Evolutionary conservation across 2,329 filamentous ascomycete genomes (phyloP).

Genomic region (Colletotrichum destructivum): DNA sequence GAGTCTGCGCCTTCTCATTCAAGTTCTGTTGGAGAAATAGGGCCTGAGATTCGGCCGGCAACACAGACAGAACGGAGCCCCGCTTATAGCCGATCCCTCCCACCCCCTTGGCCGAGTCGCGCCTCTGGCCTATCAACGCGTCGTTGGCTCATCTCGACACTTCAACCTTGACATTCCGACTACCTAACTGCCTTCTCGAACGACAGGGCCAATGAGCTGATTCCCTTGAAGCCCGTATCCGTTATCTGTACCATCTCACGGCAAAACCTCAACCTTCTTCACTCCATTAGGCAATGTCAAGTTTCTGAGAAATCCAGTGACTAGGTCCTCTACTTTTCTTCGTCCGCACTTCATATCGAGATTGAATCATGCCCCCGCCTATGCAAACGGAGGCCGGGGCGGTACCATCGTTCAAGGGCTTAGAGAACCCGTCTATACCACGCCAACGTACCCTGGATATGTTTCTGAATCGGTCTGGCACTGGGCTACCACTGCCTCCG

Average conservation of each 20-base stretch:
- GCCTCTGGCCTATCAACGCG: conserved; percentile 28
- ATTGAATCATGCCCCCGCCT: conserved; percentile 26
- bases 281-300: not conserved
- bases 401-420: not conserved
- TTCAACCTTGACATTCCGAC: conserved; percentile 3
- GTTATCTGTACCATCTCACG: too few species aligned
- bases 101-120: not conserved
- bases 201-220: not conserved
- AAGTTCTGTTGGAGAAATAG: not conserved
- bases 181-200: not conserved
- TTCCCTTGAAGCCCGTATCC: too few species aligned
- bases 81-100: conserved; percentile 22
- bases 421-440: not conserved
- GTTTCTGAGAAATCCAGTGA: not conserved
- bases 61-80: conserved; percentile 11
- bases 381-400: not conserved
- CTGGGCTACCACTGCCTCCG: not conserved
- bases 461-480: conserved; percentile 17
- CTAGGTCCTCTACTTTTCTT: not conserved
- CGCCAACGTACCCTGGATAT: conserved; percentile 33
- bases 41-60: not conserved
- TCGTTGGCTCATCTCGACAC: conserved; percentile 1
- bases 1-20: too few species aligned
- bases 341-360: not conserved
- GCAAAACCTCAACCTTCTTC: not conserved